Evolutionary conservation across 2,329 filamentous ascomycete species (phyloP), one percentile per base, ranked within the genome.

Genomic region (Thelonectria blattea): DNA sequence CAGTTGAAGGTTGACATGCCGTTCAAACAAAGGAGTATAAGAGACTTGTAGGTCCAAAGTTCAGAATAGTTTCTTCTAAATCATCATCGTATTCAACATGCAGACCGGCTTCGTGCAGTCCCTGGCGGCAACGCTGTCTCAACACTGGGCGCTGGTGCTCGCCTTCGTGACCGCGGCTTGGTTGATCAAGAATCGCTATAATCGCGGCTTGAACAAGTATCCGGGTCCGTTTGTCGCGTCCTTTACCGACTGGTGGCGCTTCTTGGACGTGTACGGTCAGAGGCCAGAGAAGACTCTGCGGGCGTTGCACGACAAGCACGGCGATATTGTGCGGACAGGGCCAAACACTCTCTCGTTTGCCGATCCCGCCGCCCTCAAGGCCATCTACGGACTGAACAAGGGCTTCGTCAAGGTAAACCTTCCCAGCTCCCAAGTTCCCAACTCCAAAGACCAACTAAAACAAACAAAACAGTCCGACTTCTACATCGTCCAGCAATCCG

Each of bases 371-470:
- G 90, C 90, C 0, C 80, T 94, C 66, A 91, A 91, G 75, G 79
- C 80, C 11, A 93, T 95, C 46, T 96, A 95, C 73, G 91, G 91
- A 0, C 76, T 94, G 45, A 94, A 93, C 73, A 93, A 93, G 75
- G 90, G 91, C 0, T 90, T 92, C 67, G 78, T 85, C 49, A 95
- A 95, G 85, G 90, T 91, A 75, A 49, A 17, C 6, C 7, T 3
- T 18, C 49, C 2, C 37, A 9, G 17, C n/a, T 52, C 24, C 0
- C 3, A 20, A 14, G 2, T 8, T 7, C 14, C 1, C 2, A 0
- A 2, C 2, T 77, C 82, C 51, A 92, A 93, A 83, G 57, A 30
- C 3, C 22, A 3, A 24, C 22, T n/a, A n/a, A n/a, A n/a, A 30
- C 5, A 6, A 7, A 30, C 18, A 0, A 1, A 6, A 8, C 54